phyloP scores from a whole-genome alignment of 371 early-diverging fungal species.

The Basidiobolus heterosporus region DNA sequence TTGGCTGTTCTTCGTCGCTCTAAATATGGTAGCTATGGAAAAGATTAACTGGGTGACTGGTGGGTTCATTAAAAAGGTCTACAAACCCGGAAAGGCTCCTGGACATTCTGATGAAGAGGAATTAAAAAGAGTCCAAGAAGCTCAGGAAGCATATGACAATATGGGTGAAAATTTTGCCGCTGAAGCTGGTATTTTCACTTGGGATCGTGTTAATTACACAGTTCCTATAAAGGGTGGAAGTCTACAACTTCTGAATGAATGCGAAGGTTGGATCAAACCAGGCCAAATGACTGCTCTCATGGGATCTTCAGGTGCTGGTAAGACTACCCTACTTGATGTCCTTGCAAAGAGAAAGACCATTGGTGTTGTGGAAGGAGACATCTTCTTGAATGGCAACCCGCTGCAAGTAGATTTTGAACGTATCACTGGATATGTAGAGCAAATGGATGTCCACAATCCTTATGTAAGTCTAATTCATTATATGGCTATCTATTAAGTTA shows the following conservation, averaged over 20 bases:
- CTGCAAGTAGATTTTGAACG: constrained; percentile 39
- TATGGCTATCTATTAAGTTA: too few species aligned
- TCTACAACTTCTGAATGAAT: constrained; percentile 17
- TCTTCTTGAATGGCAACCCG: constrained; percentile 28
- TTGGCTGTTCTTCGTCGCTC: constrained; percentile 21
- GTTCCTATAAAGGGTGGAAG: constrained; percentile 16
- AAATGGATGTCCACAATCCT: constrained; percentile 52
- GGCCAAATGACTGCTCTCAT: constrained; percentile 63
- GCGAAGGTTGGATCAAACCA: constrained; percentile 27
- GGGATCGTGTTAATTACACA: constrained; percentile 18
- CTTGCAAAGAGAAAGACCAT: constrained; percentile 60
- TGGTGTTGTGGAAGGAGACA: constrained; percentile 48
- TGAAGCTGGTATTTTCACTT: constrained; percentile 20
- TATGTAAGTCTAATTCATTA: constrained; percentile 19
- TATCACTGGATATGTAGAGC: constrained; percentile 66
- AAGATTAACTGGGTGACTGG: constrained; percentile 23
- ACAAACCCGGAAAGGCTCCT: constrained; percentile 14
- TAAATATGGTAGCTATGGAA: constrained; percentile 18
- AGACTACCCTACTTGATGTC: constrained; percentile 72
- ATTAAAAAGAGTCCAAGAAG: constrained; percentile 2
- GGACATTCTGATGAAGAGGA: constrained; percentile 5
- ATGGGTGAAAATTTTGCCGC: constrained; percentile 5
- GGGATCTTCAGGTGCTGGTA: constrained; percentile 78
- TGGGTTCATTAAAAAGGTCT: constrained; percentile 28
- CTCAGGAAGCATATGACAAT: constrained; percentile 5